These are phyloP conservation scores for Ceratocystis alfenasii DNA, from an alignment of 2,329 filamentous ascomycete genomes.

Conservation along the genomic window DNA sequence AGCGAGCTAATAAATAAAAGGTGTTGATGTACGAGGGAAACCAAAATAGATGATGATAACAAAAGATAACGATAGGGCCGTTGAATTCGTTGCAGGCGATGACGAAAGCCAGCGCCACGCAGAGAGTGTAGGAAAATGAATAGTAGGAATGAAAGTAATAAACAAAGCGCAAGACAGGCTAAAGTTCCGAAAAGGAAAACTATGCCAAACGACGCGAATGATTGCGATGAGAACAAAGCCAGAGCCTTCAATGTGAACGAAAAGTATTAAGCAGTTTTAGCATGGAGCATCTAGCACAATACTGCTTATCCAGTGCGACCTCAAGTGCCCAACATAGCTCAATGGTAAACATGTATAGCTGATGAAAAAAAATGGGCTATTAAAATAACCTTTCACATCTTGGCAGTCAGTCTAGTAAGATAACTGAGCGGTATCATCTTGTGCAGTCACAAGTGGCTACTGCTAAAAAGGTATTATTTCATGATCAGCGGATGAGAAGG, in stretches of 20 bases:
- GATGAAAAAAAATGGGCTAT: neutral
- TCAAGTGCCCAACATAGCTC: neutral
- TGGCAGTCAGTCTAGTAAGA: neutral
- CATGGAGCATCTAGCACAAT: neutral
- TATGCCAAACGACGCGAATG: neutral
- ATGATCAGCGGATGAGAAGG: neutral
- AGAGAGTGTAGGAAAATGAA: neutral
- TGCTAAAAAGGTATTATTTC: neutral
- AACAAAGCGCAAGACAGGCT: neutral
- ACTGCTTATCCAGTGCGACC: neutral
- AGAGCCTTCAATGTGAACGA: neutral
- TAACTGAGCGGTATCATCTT: neutral
- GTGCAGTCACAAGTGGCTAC: neutral
- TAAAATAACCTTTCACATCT: neutral
- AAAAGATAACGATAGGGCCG: conserved; percentile 7
- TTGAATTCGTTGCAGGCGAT: conserved; percentile 14
- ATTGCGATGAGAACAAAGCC: neutral
- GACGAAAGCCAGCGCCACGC: conserved; percentile 10
- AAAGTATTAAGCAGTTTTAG: neutral
- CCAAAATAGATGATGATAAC: conserved; percentile 15
- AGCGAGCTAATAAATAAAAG: conserved; percentile 11
- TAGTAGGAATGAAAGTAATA: neutral
- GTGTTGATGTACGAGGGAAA: conserved; percentile 2
- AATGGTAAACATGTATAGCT: neutral
- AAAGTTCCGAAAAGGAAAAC: neutral